phyloP scores from a whole-genome alignment of 2,329 filamentous ascomycete species.

The Zasmidium angulare region DNA sequence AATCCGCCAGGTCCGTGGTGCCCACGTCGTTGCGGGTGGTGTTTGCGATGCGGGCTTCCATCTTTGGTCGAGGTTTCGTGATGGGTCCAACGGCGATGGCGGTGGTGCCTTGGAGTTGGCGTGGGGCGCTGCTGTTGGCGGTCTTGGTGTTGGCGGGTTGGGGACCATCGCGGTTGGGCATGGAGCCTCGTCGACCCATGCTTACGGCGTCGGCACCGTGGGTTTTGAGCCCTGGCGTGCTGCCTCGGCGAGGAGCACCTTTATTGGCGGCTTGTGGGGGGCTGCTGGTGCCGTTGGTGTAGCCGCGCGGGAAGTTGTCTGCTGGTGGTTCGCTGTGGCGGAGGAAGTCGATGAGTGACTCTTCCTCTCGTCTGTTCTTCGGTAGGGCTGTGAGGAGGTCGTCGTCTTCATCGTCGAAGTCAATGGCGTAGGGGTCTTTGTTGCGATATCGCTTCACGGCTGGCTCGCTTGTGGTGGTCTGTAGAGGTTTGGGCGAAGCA shows the following conservation, averaged over 20 bases:
- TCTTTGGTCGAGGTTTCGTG: conserved; percentile 12
- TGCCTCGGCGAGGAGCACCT: conserved; percentile 5
- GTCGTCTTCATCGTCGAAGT: conserved; percentile 50
- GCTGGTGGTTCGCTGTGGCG: conserved; percentile 65
- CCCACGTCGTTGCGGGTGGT: conserved; percentile 9
- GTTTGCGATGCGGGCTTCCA: conserved; percentile 14
- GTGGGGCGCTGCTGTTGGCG: conserved; percentile 3
- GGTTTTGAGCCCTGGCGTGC: conserved; percentile 12
- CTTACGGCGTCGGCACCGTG: conserved; percentile 20
- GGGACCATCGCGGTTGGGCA: conserved; percentile 10
- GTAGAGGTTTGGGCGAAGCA: background rate
- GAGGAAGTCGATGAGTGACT: conserved; percentile 73
- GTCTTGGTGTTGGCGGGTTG: conserved; percentile 6
- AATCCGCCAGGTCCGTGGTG: conserved; percentile 21
- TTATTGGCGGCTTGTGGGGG: background rate
- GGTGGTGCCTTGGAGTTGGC: conserved; percentile 10
- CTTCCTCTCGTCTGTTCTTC: conserved; percentile 48
- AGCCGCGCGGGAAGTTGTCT: conserved; percentile 2
- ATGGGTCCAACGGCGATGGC: conserved; percentile 17
- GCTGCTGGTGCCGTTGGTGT: conserved; percentile 1
- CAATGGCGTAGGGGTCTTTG: conserved; percentile 91
- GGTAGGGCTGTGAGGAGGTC: conserved; percentile 51
- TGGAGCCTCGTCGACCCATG: conserved; percentile 15
- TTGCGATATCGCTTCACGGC: conserved; percentile 71
- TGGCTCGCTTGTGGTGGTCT: conserved; percentile 5